Base-by-base conservation (phyloP, 441 rosid genomes). In the Theobroma grandiflorum region DNA sequence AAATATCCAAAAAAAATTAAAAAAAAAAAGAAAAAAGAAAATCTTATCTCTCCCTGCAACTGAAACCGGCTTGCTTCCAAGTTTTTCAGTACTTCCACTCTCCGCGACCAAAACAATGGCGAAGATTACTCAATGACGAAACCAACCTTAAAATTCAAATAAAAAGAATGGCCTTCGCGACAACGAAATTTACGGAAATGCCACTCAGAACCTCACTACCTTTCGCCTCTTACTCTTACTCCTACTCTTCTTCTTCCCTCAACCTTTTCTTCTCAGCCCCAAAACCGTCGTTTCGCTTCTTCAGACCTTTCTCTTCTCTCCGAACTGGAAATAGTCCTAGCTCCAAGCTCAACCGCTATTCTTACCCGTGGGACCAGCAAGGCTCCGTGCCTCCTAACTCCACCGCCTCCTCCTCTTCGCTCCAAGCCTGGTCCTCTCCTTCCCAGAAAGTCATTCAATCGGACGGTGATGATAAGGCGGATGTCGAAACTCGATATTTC, bases 151-250 rank as follows among this genome's bases (percentile, higher is more conserved):
- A 0, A 49, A 31, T 45, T 49, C 20, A 33, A 49, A 0, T 22
- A 15, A 8, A 16, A 15, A 18, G 55, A 69, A 94, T 95, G 98
- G 89, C 93, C 66, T 74, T 90, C 73, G 22, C 86, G 2, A 79
- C 97, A 0, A 81, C 85, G 6, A 92, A 86, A 87, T 86, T 93
- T 11, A 85, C 94, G 0, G 97, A 96, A 88, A 74, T 95, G 81
- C 92, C 94, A 76, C 90, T 96, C 35, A 85, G 92, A 83, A 86
- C 83, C 80, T 83, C 87, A 73, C 85, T 89, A 64, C 88, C 90
- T 62, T 81, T 87, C 74, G 65, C 86, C 52, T 85, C 92, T 4
- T 64, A 45, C 84, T 37, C 85, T 78, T 89, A 53, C 85, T 79
- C 31, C 31, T 26, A 26, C 31, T 26, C 31, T 26, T 26, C 90